A percentile compares a stretch with the other conserved stretches of the same genome.
Evolutionary conservation across 768 basidiomycete genomes (phyloP).

Genomic region (Leccinum sublutescens): DNA sequence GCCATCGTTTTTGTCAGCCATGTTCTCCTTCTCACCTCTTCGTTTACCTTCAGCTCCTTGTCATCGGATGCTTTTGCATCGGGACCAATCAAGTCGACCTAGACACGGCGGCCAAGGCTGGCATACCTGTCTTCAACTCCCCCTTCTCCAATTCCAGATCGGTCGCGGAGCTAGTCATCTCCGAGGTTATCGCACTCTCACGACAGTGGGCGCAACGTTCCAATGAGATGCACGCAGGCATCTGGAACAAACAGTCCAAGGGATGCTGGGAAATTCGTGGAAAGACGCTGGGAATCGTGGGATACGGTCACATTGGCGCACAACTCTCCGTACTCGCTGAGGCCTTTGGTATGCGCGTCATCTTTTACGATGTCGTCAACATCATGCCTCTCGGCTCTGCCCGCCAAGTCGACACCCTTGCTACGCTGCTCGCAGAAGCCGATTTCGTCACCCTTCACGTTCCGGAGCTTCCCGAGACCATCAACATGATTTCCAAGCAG

Average conservation of each 20-base stretch:
- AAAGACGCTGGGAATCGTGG: slow-evolving; percentile 96
- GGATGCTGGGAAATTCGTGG: slow-evolving; percentile 98
- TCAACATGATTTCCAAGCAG: slow-evolving; percentile 80
- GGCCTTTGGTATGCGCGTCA: slow-evolving; percentile 91
- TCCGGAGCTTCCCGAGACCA: slow-evolving; percentile 94
- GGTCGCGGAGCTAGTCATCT: slow-evolving; percentile 95
- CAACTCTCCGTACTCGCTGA: slow-evolving; percentile 97
- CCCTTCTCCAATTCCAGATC: slow-evolving; percentile 99
- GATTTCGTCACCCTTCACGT: slow-evolving; percentile 98
- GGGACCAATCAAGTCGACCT: slow-evolving; percentile 99
- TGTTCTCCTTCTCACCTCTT: not conserved
- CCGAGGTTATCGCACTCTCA: slow-evolving; percentile 90
- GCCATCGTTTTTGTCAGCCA: slow-evolving; percentile 16
- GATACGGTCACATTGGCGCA: slow-evolving; percentile 97
- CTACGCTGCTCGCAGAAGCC: slow-evolving; percentile 67
- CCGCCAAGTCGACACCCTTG: slow-evolving; percentile 80
- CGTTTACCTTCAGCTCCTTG: slow-evolving; percentile 64
- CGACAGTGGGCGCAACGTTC: slow-evolving; percentile 90
- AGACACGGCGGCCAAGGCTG: slow-evolving; percentile 72
- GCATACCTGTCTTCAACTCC: slow-evolving; percentile 98
- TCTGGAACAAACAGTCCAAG: slow-evolving; percentile 99
- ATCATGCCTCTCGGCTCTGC: slow-evolving; percentile 98
- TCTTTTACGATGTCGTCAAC: slow-evolving; percentile 94
- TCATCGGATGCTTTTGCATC: slow-evolving; percentile 99
- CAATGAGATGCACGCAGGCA: slow-evolving; percentile 80